A percentile compares a stretch with the other conserved stretches of the same genome.
Evolutionary conservation across 352 stramenopile species (phyloP).

Genomic region (Globisporangium heterothallicum): DNA sequence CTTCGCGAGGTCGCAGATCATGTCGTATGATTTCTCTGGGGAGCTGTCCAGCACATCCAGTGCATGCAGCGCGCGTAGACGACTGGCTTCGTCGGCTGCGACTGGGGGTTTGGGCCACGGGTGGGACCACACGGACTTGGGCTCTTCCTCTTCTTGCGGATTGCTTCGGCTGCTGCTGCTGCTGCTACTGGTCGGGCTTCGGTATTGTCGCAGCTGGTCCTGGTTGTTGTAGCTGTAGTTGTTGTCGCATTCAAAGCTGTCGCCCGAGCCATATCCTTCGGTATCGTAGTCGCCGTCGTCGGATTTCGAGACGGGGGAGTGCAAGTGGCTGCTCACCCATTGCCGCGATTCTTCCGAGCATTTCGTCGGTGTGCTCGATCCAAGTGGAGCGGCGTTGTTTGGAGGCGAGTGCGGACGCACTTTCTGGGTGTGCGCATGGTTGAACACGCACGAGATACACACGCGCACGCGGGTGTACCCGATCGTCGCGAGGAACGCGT

Average conservation of each 20-base stretch:
- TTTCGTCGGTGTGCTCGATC: conserved; percentile 20
- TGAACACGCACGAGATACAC: conserved; percentile 76
- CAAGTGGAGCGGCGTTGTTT: conserved; percentile 1
- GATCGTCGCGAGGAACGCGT: conserved; percentile 42
- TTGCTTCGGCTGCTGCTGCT: conserved; percentile 20
- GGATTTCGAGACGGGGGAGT: conserved; percentile 45
- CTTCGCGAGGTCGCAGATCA: conserved; percentile 78
- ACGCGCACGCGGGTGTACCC: conserved; percentile 66
- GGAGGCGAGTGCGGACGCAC: conserved; percentile 2
- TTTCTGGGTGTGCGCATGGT: conserved; percentile 21
- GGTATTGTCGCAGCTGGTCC: too few species aligned
- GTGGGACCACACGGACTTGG: conserved; percentile 37
- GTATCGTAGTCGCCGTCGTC: conserved; percentile 37
- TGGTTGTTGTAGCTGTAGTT: conserved; percentile 5
- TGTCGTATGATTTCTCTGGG: conserved; percentile 60
- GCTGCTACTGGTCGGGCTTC: conserved; percentile 9
- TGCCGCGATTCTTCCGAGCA: conserved; percentile 36
- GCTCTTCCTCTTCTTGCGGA: conserved; percentile 13
- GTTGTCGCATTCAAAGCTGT: conserved; percentile 9
- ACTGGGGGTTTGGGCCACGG: conserved; percentile 70
- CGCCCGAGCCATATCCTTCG: conserved; percentile 18
- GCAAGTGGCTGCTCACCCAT: conserved; percentile 60
- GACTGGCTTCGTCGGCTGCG: conserved; percentile 40
- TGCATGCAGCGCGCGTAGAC: conserved; percentile 40
- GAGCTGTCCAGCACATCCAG: conserved; percentile 58